Evolutionary conservation across 2,329 filamentous ascomycete genomes (phyloP), one percentile per base, ranked within the genome.

Genomic region (Ophiostoma sp.): DNA sequence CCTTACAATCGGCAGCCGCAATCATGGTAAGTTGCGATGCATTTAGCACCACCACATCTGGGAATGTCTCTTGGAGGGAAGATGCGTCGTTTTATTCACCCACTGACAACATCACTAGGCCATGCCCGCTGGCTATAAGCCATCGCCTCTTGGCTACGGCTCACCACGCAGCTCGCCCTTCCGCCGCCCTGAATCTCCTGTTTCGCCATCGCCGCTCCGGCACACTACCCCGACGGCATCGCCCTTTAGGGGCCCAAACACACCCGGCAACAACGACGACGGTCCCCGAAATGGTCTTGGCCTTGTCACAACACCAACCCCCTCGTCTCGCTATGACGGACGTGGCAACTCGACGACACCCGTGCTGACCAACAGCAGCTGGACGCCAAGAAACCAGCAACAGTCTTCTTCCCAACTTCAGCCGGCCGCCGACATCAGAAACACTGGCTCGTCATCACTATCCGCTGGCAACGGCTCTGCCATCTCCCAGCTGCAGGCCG

Each of bases 401-500:
- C 72, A 77, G 0, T n/a, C n/a, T n/a, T 72, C 77, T 0, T 17
- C 72, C 19, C 77, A 74, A 68, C 76, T 80, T 61, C 82, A 80
- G 83, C 83, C 77, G 74, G 79, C 75, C 73, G 71, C 87, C 78
- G 77, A 84, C 78, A 76, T 76, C 2, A 50, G 45, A n/a, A 75
- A 79, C 4, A 79, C 80, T 11, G 77, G 80, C 25, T 75, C 82
- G 33, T 81, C 82, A 52, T 63, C 66, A 1, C 33, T 36, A 9
- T n/a, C 36, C 3, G 22, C 22, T 17, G 19, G 55, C n/a, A 48
- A 84, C 71, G 84, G 85, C 45, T 89, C 87, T 77, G 85, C 90
- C 17, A 84, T 94, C 61, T 90, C 91, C 2, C 91, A 93, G 78
- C 83, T 98, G 57, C 92, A 95, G 50, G 90, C 93, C 2, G 87